Percentiles rank a stretch among this genome's conserved stretches.
phyloP scores from a whole-genome alignment of 2,329 filamentous ascomycete genomes.

The Hymenoscyphus linearis region DNA sequence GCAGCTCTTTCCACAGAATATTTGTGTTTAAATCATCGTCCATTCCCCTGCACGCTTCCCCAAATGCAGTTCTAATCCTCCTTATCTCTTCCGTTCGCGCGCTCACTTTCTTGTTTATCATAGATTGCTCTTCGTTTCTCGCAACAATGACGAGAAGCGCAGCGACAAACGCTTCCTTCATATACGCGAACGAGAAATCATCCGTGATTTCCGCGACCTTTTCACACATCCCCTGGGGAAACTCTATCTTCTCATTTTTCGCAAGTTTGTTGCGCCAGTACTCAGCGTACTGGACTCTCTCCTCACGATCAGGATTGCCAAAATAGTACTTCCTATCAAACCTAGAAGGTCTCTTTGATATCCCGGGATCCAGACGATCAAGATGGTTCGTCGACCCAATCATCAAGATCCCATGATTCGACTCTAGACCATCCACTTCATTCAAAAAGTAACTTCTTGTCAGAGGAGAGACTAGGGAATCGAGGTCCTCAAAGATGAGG shows the following conservation, averaged over 20 bases:
- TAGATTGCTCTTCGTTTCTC: constrained; percentile 5
- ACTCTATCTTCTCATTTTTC: constrained; percentile 52
- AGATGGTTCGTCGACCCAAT: constrained; percentile 62
- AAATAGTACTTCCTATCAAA: constrained; percentile 66
- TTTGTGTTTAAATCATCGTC: constrained; percentile 44
- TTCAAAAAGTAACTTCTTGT: constrained; percentile 68
- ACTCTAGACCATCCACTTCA: constrained; percentile 64
- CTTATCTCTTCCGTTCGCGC: constrained; percentile 15
- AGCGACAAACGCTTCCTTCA: constrained; percentile 65
- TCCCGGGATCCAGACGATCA: constrained; percentile 61
- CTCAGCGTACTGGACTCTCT: constrained; percentile 54
- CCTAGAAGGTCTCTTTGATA: constrained; percentile 58
- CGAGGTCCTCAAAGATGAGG: constrained; percentile 67
- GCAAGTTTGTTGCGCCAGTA: constrained; percentile 57
- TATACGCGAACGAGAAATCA: constrained; percentile 64
- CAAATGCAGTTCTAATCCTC: constrained; percentile 6
- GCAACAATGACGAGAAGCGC: constrained; percentile 54
- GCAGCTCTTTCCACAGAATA: constrained; percentile 55
- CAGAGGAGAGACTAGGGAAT: constrained; percentile 55
- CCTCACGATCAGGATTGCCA: constrained; percentile 47
- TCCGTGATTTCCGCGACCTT: constrained; percentile 58
- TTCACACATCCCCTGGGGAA: constrained; percentile 51
- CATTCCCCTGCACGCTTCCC: neutral
- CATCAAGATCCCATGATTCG: constrained; percentile 68
- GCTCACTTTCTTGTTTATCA: no score